These are phyloP conservation scores for Lactarius akahatsu DNA, from an alignment of 768 basidiomycete species.

Conservation along the genomic window DNA sequence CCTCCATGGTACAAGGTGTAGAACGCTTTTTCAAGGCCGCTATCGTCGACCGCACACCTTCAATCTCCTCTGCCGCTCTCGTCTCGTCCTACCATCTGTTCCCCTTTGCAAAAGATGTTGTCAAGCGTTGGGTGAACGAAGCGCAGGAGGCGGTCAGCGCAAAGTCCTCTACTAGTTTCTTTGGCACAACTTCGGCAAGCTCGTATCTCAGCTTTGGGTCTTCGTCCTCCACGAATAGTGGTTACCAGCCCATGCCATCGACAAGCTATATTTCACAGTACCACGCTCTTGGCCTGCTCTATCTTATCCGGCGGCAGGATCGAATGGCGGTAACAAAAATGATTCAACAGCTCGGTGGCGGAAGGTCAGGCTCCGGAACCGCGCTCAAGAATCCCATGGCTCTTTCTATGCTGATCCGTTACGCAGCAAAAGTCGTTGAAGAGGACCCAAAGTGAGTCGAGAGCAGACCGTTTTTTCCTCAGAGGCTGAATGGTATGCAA, in stretches of 20 bases:
- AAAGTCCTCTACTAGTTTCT: slow-evolving; percentile 74
- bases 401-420: slow-evolving; percentile 96
- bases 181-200: slow-evolving; percentile 45
- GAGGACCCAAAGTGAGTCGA: slow-evolving; percentile 92
- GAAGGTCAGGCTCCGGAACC: slow-evolving; percentile 79
- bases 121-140: slow-evolving; percentile 99
- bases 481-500: slow-evolving; percentile 15
- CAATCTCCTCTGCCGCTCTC: slow-evolving; percentile 93
- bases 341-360: slow-evolving; percentile 95
- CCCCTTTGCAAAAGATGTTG: slow-evolving; percentile 90
- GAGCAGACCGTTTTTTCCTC: too few species aligned
- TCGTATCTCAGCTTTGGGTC: slow-evolving; percentile 73
- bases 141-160: slow-evolving; percentile 94
- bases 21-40: slow-evolving; percentile 99
- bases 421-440: slow-evolving; percentile 98
- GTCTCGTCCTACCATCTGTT: slow-evolving; percentile 97
- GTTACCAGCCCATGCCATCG: slow-evolving; percentile 78
- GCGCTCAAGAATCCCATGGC: slow-evolving; percentile 95
- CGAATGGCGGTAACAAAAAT: slow-evolving; percentile 99
- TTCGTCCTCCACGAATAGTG: slow-evolving; percentile 47
- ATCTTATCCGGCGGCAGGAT: slow-evolving; percentile 94
- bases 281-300: slow-evolving; percentile 91
- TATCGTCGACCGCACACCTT: slow-evolving; percentile 94
- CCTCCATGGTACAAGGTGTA: slow-evolving; percentile 98
- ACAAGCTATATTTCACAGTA: slow-evolving; percentile 96